phyloP scores from a whole-genome alignment of 129 eudicot genomes.

The Flaveria ramosissima region DNA sequence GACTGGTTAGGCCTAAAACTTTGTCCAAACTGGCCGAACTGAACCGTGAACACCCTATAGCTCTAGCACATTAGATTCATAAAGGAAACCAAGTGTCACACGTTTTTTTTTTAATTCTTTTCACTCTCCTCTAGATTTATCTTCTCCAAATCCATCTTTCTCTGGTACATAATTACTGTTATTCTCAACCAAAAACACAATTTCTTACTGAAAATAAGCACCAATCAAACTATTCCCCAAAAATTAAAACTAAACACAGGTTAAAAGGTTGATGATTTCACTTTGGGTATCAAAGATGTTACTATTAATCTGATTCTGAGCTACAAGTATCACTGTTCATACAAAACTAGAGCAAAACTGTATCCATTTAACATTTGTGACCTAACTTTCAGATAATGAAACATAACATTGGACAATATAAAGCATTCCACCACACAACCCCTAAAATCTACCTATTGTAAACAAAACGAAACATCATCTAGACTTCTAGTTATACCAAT shows the following conservation, averaged over 20 bases:
- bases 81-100: neutral
- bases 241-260: neutral
- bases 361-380: neutral
- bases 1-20: neutral
- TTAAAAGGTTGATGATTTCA: neutral
- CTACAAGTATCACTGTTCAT: neutral
- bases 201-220: neutral
- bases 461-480: too few relatives aligned
- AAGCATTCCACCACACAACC: too few relatives aligned
- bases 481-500: neutral
- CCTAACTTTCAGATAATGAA: neutral
- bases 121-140: neutral
- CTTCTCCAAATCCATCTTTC: neutral
- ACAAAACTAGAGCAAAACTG: neutral
- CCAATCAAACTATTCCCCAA: neutral
- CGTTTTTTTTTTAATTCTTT: too few relatives aligned
- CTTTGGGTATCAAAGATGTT: neutral
- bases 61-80: neutral
- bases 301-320: neutral
- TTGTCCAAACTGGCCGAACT: neutral
- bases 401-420: neutral
- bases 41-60: neutral
- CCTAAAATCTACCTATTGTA: neutral
- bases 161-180: neutral
- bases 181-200: neutral